A percentile compares a stretch with the other conserved stretches of the same genome.
These are phyloP conservation scores for Zygosaccharomyces kombuchaensis DNA, from an alignment of 805 yeast species.

Conservation along the genomic window DNA sequence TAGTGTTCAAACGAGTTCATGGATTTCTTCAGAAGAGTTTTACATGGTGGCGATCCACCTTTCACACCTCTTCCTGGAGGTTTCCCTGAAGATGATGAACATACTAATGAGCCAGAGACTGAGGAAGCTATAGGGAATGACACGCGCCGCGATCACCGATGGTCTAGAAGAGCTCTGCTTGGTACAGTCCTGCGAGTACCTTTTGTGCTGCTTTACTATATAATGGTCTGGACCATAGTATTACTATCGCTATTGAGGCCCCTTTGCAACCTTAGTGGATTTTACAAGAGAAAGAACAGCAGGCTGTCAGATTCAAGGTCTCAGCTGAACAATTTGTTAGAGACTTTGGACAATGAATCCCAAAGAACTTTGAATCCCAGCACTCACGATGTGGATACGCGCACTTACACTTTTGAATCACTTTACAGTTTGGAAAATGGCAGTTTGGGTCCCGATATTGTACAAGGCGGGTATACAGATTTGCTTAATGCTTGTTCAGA, in stretches of 20 bases:
- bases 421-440: slow-evolving; percentile 26
- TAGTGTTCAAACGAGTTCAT: slow-evolving; percentile 2
- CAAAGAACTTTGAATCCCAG: slow-evolving; percentile 3
- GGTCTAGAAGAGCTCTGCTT: slow-evolving; percentile 8
- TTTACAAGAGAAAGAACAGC: slow-evolving; percentile 21
- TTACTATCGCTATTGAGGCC: slow-evolving; percentile 20
- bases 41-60: slow-evolving; percentile 14
- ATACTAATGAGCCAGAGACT: slow-evolving; percentile 4
- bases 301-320: slow-evolving; percentile 13
- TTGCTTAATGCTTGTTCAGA: slow-evolving; percentile 68
- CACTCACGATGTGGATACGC: slow-evolving; percentile 7
- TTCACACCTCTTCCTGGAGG: slow-evolving; percentile 18
- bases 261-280: slow-evolving; percentile 19
- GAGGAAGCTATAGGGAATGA: neutral
- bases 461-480: slow-evolving; percentile 74
- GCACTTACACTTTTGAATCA: slow-evolving; percentile 24
- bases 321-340: slow-evolving; percentile 15
- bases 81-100: slow-evolving; percentile 4
- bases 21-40: slow-evolving; percentile 17
- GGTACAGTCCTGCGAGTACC: slow-evolving; percentile 15
- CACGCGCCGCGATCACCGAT: neutral
- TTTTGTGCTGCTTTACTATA: slow-evolving; percentile 18
- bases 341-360: slow-evolving; percentile 16
- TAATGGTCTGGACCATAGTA: slow-evolving; percentile 10
- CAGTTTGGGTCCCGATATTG: slow-evolving; percentile 12